phyloP scores from a whole-genome alignment of 1,284 basidiomycete genomes.

The Austroboletus novae-zelandiae region DNA sequence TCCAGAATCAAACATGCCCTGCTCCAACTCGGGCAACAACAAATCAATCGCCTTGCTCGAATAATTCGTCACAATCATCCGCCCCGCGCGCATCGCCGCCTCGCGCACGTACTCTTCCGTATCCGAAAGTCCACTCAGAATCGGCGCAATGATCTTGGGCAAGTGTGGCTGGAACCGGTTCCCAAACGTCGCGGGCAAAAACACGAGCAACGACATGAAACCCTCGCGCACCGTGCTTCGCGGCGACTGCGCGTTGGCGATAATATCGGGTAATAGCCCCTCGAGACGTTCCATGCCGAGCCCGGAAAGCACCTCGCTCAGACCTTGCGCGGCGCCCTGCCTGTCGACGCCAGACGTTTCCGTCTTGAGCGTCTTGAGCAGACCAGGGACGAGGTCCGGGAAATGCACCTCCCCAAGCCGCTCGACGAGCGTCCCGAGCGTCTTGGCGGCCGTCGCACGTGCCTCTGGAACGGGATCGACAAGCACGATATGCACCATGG shows the following conservation, averaged over 20 bases:
- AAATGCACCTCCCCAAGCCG: constrained; percentile 94
- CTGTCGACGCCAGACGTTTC: constrained; percentile 96
- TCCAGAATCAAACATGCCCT: constrained; percentile 90
- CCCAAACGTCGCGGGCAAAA: constrained; percentile 95
- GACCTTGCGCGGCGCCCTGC: constrained; percentile 96
- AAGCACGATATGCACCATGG: constrained; percentile 89
- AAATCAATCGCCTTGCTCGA: constrained; percentile 91
- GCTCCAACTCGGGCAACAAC: constrained; percentile 91
- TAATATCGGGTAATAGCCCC: constrained; percentile 91
- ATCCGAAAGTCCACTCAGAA: constrained; percentile 91
- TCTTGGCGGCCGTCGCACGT: constrained; percentile 94
- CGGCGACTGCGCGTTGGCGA: constrained; percentile 87
- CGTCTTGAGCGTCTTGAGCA: constrained; percentile 88
- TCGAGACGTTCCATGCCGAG: constrained; percentile 98
- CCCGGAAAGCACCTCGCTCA: constrained; percentile 94
- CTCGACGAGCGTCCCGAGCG: constrained; percentile 96
- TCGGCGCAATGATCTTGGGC: constrained; percentile 91
- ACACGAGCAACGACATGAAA: constrained; percentile 97
- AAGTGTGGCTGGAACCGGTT: constrained; percentile 95
- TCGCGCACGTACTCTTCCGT: constrained; percentile 93
- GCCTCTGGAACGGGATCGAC: constrained; percentile 97
- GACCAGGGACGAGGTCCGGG: constrained; percentile 91
- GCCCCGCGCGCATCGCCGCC: constrained; percentile 97
- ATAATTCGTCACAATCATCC: constrained; percentile 98
- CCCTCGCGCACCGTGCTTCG: constrained; percentile 94